These are phyloP conservation scores for Aspergillus funiculosus DNA, from an alignment of 495 filamentous ascomycete genomes.

Conservation along the genomic window DNA sequence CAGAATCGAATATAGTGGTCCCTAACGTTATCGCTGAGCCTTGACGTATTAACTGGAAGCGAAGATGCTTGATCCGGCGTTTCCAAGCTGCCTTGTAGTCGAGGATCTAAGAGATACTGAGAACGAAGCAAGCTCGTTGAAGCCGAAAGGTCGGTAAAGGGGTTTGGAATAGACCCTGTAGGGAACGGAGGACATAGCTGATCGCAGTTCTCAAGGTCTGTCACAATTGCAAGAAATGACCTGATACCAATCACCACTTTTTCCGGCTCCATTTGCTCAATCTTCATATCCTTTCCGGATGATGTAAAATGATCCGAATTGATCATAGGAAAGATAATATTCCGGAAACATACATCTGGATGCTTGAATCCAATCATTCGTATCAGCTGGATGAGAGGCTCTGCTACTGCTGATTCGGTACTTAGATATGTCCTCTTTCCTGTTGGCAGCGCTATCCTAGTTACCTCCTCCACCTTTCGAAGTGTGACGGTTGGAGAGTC, in stretches of 20 bases:
- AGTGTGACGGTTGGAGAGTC: constrained; percentile 63
- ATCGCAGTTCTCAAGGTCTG: constrained; percentile 84
- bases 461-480: constrained; percentile 80
- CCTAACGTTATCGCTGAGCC: constrained; percentile 67
- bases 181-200: constrained; percentile 79
- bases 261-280: constrained; percentile 92
- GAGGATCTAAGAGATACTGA: constrained; percentile 38
- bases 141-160: constrained; percentile 35
- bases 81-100: constrained; percentile 33
- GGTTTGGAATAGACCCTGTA: constrained; percentile 41
- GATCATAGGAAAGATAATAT: constrained; percentile 87
- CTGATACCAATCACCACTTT: constrained; percentile 94
- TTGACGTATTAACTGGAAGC: constrained; percentile 65
- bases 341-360: constrained; percentile 86
- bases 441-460: constrained; percentile 71
- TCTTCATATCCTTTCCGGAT: constrained; percentile 69
- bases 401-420: constrained; percentile 72
- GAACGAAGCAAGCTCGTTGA: constrained; percentile 34
- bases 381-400: constrained; percentile 87
- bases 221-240: constrained; percentile 86
- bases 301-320: constrained; percentile 79
- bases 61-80: constrained; percentile 34
- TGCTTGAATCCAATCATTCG: constrained; percentile 92
- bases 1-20: constrained; percentile 87
- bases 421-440: constrained; percentile 72